Conservation (phyloP, 352 stramenopile species). For the Globisporangium sylvaticum region DNA sequence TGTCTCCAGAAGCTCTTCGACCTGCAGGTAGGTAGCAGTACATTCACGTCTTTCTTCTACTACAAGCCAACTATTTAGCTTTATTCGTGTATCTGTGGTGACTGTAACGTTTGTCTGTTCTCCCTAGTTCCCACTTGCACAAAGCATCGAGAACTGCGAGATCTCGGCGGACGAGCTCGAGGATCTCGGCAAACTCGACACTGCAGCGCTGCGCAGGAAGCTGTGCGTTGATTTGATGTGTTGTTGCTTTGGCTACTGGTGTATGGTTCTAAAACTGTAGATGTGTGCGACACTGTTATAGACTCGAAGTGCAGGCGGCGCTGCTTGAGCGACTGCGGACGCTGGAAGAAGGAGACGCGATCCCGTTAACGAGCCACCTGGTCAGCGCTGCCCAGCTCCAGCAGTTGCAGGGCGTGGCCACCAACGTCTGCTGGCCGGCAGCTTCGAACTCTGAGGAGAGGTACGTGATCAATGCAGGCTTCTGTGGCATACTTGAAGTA, state of each 20-base stretch:
- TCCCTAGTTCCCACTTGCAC: constrained; percentile 24
- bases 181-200: neutral
- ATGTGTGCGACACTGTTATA: no score
- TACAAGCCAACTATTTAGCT: neutral
- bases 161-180: constrained; percentile 4
- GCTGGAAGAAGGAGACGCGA: constrained; percentile 7
- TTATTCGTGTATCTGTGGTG: neutral
- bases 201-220: neutral
- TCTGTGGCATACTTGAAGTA: neutral
- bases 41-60: neutral
- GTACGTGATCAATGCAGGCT: neutral
- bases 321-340: constrained; percentile 16
- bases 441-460: constrained; percentile 21
- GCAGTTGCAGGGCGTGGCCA: neutral
- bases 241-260: neutral
- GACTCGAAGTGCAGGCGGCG: constrained; percentile 7
- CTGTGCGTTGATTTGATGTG: constrained; percentile 5
- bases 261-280: no score
- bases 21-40: constrained; percentile 15
- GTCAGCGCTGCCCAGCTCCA: neutral
- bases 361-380: constrained; percentile 5
- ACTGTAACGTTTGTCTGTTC: neutral
- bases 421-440: constrained; percentile 23
- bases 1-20: constrained; percentile 22
- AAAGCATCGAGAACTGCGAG: constrained; percentile 24